Percentiles rank a stretch among this genome's conserved stretches.
These are phyloP conservation scores for Ilyonectria mors-panacis DNA, from an alignment of 2,329 filamentous ascomycete species.

Conservation along the genomic window DNA sequence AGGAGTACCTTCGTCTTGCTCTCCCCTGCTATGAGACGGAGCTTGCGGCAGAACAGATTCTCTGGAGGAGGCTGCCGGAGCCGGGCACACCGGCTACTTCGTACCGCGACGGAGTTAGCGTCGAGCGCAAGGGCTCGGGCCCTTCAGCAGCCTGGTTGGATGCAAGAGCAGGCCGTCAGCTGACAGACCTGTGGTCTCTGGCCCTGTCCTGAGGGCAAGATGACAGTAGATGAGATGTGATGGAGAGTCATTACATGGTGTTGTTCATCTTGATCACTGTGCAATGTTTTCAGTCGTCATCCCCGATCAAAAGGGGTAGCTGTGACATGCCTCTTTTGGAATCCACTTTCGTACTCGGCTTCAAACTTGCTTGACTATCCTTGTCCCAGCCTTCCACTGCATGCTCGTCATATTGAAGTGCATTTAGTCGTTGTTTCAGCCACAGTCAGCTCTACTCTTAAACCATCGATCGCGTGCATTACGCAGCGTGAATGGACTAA, in stretches of 20 bases:
- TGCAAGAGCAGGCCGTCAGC: conserved; percentile 36
- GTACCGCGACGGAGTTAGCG: conserved; percentile 29
- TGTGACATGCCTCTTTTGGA: no score
- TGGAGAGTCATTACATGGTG: neutral
- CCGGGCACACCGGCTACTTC: conserved; percentile 34
- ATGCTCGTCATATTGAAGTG: no score
- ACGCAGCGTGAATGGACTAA: no score
- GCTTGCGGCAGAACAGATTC: conserved; percentile 42
- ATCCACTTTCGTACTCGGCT: no score
- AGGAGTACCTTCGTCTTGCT: conserved; percentile 36
- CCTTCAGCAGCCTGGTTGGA: conserved; percentile 43
- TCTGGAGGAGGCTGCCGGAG: conserved; percentile 42
- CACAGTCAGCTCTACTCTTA: no score
- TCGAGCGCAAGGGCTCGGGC: conserved; percentile 30
- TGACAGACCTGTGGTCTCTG: conserved; percentile 41
- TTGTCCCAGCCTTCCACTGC: no score
- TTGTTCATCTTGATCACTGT: neutral
- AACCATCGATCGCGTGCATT: no score
- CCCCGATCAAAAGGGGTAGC: no score
- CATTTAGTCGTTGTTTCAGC: no score
- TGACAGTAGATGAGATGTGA: conserved; percentile 1
- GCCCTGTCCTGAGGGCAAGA: conserved; percentile 22
- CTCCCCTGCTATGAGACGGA: conserved; percentile 45
- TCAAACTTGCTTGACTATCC: no score
- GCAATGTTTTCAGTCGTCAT: neutral